Conservation (phyloP, 495 filamentous ascomycete species). For the Patellaria atrata region DNA sequence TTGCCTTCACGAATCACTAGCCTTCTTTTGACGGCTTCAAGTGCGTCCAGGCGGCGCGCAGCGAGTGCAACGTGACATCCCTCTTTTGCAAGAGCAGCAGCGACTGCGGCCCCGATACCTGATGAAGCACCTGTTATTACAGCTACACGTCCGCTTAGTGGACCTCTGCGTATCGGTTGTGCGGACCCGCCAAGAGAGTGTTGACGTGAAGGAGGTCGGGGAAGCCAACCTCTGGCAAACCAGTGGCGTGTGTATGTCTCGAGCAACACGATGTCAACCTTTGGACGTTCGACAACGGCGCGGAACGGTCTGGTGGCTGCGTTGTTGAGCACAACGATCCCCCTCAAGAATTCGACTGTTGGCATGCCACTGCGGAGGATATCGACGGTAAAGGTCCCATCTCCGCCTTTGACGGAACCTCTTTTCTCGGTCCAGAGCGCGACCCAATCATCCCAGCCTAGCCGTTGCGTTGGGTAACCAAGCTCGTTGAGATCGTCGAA, state of each 20-base stretch:
- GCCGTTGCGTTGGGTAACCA: slow-evolving; percentile 45
- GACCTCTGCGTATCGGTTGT: slow-evolving; percentile 29
- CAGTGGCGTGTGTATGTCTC: slow-evolving; percentile 55
- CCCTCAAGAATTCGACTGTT: slow-evolving; percentile 42
- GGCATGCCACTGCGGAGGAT: slow-evolving; percentile 41
- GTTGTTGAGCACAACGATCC: slow-evolving; percentile 48
- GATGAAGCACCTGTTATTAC: slow-evolving; percentile 41
- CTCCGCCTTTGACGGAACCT: slow-evolving; percentile 40
- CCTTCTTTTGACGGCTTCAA: slow-evolving; percentile 40
- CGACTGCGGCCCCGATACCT: slow-evolving; percentile 40
- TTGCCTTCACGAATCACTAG: slow-evolving; percentile 37
- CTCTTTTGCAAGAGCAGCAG: slow-evolving; percentile 28
- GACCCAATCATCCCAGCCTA: slow-evolving; percentile 51
- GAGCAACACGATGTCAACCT: slow-evolving; percentile 43
- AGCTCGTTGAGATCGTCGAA: slow-evolving; percentile 43
- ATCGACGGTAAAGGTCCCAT: slow-evolving; percentile 41
- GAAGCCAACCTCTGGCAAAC: slow-evolving; percentile 54
- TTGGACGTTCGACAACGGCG: slow-evolving; percentile 40
- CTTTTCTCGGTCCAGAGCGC: slow-evolving; percentile 45
- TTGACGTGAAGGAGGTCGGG: slow-evolving; percentile 34
- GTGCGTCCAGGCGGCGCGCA: slow-evolving; percentile 44
- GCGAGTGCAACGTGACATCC: slow-evolving; percentile 49
- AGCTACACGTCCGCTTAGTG: slow-evolving; percentile 38
- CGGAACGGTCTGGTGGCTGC: slow-evolving; percentile 41
- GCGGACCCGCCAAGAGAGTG: slow-evolving; percentile 23